A percentile compares a stretch with the other conserved stretches of the same genome.
phyloP scores from a whole-genome alignment of 495 filamentous ascomycete genomes.

The Jackrogersella minutella region DNA sequence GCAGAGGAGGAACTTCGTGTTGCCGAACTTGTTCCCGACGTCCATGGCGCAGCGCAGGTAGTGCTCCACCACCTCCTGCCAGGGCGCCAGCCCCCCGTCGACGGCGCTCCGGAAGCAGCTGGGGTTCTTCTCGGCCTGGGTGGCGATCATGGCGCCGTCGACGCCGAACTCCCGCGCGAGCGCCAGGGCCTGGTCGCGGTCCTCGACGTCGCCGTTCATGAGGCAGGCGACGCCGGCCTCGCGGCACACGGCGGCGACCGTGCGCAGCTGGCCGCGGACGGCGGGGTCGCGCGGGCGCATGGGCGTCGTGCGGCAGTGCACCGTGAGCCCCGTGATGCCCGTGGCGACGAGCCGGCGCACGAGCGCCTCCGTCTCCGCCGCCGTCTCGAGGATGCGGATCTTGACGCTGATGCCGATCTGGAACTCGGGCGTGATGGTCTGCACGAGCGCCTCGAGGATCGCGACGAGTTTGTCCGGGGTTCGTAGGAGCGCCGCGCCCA shows the following conservation, averaged over 20 bases:
- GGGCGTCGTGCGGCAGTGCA: slow-evolving; percentile 94
- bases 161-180: slow-evolving; percentile 78
- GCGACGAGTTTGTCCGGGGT: slow-evolving; percentile 82
- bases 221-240: slow-evolving; percentile 86
- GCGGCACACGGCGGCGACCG: slow-evolving; percentile 78
- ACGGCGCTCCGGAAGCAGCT: slow-evolving; percentile 76
- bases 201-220: slow-evolving; percentile 92
- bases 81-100: slow-evolving; percentile 71
- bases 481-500: slow-evolving; percentile 89
- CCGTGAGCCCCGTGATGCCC: slow-evolving; percentile 88
- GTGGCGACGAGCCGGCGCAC: slow-evolving; percentile 79
- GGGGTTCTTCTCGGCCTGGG: slow-evolving; percentile 85
- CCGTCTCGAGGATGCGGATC: slow-evolving; percentile 84
- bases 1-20: slow-evolving; percentile 88
- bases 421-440: slow-evolving; percentile 74
- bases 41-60: slow-evolving; percentile 76
- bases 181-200: slow-evolving; percentile 68
- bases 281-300: slow-evolving; percentile 92
- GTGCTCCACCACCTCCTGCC: slow-evolving; percentile 75
- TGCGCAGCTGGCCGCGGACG: slow-evolving; percentile 82
- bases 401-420: slow-evolving; percentile 94
- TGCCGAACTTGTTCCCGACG: slow-evolving; percentile 83
- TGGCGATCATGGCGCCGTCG: slow-evolving; percentile 97
- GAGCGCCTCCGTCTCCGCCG: slow-evolving; percentile 72
- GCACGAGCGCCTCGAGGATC: slow-evolving; percentile 83